phyloP scores from a whole-genome alignment of 352 stramenopile species.

The Aphanomyces stellatus region DNA sequence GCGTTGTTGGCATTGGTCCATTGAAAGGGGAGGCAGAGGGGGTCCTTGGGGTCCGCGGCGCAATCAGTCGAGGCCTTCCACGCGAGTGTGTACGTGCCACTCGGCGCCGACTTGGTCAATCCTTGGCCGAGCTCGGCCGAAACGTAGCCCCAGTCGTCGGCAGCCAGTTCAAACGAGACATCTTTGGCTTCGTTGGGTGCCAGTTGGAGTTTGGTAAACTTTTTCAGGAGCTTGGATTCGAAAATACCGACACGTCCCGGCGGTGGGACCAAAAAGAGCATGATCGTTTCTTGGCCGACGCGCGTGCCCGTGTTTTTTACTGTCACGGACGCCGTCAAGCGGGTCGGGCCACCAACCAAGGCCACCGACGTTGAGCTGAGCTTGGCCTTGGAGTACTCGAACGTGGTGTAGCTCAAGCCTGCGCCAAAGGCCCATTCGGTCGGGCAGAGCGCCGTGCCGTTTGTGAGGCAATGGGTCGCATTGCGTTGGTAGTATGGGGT shows the following conservation, averaged over 20 bases:
- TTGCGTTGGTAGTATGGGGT: conserved; percentile 58
- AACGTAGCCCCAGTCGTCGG: conserved; percentile 50
- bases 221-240: conserved; percentile 72
- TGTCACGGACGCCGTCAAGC: conserved; percentile 35
- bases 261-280: conserved; percentile 70
- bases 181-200: conserved; percentile 31
- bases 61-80: too few species aligned
- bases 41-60: too few species aligned
- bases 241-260: conserved; percentile 48
- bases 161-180: conserved; percentile 30
- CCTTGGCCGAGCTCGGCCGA: conserved; percentile 45
- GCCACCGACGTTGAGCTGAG: conserved; percentile 34
- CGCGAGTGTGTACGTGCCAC: conserved; percentile 52
- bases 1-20: too few species aligned
- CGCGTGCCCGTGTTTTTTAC: conserved; percentile 30
- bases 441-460: conserved; percentile 27
- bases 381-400: conserved; percentile 40
- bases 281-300: conserved; percentile 53
- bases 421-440: conserved; percentile 57
- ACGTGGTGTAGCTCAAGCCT: conserved; percentile 54
- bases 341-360: conserved; percentile 21
- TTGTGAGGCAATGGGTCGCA: conserved; percentile 30
- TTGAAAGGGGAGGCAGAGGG: too few species aligned
- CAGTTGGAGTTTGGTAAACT: conserved; percentile 64
- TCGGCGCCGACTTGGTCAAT: conserved; percentile 50